A percentile compares a stretch with the other conserved stretches of the same genome.
Conservation (phyloP, 805 yeast genomes). For the Grigorovia transvaalensis region DNA sequence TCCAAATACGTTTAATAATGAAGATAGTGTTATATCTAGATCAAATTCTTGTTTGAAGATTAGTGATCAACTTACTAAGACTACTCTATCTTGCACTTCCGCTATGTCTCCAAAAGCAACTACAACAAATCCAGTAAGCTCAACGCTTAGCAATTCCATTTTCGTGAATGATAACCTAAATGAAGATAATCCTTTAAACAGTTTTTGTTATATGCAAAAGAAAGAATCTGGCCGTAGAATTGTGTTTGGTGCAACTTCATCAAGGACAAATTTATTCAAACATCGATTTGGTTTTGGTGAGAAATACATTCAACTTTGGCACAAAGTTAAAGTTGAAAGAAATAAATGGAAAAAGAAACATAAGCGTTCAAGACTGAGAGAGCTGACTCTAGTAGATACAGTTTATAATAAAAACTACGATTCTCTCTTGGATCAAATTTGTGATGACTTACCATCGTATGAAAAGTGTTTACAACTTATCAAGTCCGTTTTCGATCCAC, state of each 20-base stretch:
- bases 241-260: constrained; percentile 26
- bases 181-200: constrained; percentile 7
- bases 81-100: too few relatives aligned
- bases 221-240: constrained; percentile 17
- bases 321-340: constrained; percentile 19
- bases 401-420: background rate
- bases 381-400: constrained; percentile 9
- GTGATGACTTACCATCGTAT: constrained; percentile 15
- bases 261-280: constrained; percentile 11
- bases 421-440: background rate
- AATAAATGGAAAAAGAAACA: constrained; percentile 13
- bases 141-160: background rate
- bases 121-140: too few relatives aligned
- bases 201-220: constrained; percentile 9
- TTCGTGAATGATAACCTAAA: background rate
- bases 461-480: constrained; percentile 9
- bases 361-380: constrained; percentile 9
- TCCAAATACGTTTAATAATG: background rate
- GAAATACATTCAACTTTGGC: constrained; percentile 17
- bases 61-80: too few relatives aligned
- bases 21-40: background rate
- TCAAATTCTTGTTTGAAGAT: too few relatives aligned
- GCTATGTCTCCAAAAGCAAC: too few relatives aligned
- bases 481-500: constrained; percentile 10
- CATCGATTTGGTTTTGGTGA: constrained; percentile 12